Percentiles rank a stretch among this genome's conserved stretches.
Evolutionary conservation across 2,329 filamentous ascomycete genomes (phyloP).

Genomic region (Neonectria coccinea): DNA sequence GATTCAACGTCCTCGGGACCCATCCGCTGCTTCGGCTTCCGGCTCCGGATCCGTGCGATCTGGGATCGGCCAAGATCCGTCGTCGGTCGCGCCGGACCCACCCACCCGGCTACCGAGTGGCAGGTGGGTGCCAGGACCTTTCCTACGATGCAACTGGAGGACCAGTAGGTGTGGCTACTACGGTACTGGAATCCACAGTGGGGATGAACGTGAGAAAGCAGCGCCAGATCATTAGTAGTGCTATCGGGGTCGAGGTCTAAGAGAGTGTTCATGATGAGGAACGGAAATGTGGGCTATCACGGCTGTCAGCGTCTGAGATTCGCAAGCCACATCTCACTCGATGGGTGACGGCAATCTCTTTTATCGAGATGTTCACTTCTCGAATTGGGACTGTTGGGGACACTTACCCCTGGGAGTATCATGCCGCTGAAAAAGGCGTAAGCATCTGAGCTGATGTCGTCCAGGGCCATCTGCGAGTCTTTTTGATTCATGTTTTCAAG

Average conservation of each 20-base stretch:
- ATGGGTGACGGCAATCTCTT: background rate
- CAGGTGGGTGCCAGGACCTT: slow-evolving; percentile 81
- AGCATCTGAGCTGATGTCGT: slow-evolving; percentile 74
- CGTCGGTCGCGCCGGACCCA: slow-evolving; percentile 77
- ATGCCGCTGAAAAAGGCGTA: slow-evolving; percentile 84
- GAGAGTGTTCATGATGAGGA: slow-evolving; percentile 82
- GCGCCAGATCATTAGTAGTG: slow-evolving; percentile 72
- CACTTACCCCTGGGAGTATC: slow-evolving; percentile 74
- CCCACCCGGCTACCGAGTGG: slow-evolving; percentile 77
- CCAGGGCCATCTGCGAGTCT: slow-evolving; percentile 68
- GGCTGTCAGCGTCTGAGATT: slow-evolving; percentile 23
- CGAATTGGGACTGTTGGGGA: background rate
- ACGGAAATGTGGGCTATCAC: slow-evolving; percentile 71
- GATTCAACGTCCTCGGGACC: slow-evolving; percentile 70
- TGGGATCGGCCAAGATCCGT: slow-evolving; percentile 75
- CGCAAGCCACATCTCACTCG: background rate
- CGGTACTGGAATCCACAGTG: slow-evolving; percentile 82
- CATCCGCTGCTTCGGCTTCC: slow-evolving; percentile 67
- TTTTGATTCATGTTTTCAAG: slow-evolving; percentile 71
- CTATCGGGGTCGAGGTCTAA: slow-evolving; percentile 80
- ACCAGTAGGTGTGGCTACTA: slow-evolving; percentile 81
- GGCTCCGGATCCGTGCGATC: slow-evolving; percentile 75
- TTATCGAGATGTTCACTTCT: background rate
- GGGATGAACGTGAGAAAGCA: slow-evolving; percentile 75
- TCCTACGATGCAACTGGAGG: slow-evolving; percentile 76